Percentiles rank a stretch among this genome's conserved stretches.
phyloP scores from a whole-genome alignment of 352 stramenopile species.

The Globisporangium alternatum region DNA sequence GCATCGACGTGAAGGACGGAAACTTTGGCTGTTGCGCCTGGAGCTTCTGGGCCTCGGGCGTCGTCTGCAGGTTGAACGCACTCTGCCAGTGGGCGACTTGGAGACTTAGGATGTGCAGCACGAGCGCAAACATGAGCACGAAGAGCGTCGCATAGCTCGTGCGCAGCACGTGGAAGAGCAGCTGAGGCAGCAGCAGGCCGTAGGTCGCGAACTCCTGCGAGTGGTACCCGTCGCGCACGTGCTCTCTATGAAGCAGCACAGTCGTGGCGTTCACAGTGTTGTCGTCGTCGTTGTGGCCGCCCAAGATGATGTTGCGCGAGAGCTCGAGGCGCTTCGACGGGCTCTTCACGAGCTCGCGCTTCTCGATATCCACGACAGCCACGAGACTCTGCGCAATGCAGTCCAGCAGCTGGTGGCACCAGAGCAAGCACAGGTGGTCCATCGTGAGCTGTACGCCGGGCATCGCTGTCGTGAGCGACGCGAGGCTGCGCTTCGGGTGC shows the following conservation, averaged over 20 bases:
- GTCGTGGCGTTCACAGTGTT: conserved; percentile 13
- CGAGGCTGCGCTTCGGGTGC: conserved; percentile 31
- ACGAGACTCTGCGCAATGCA: conserved; percentile 59
- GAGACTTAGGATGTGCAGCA: conserved; percentile 58
- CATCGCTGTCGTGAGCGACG: conserved; percentile 54
- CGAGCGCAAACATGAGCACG: conserved; percentile 63
- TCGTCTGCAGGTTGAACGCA: conserved; percentile 49
- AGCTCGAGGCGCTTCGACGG: conserved; percentile 39
- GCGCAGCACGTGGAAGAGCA: conserved; percentile 50
- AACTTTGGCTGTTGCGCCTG: conserved; percentile 28
- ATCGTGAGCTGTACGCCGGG: conserved; percentile 59
- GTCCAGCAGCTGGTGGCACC: conserved; percentile 81
- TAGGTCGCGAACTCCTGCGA: conserved; percentile 45
- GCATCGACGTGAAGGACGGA: conserved; percentile 55
- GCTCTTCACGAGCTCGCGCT: conserved; percentile 38
- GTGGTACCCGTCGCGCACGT: conserved; percentile 53
- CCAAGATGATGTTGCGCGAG: conserved; percentile 42
- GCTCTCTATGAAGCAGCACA: conserved; percentile 39
- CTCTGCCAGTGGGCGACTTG: conserved; percentile 70
- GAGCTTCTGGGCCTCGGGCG: conserved; percentile 4
- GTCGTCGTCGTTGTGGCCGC: conserved; percentile 3
- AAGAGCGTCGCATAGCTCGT: conserved; percentile 40
- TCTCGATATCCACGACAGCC: conserved; percentile 51
- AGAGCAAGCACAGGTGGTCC: conserved; percentile 82
- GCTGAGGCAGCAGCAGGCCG: conserved; percentile 39